Base-by-base conservation (phyloP, 441 rosid species). In the Gossypium davidsonii region DNA sequence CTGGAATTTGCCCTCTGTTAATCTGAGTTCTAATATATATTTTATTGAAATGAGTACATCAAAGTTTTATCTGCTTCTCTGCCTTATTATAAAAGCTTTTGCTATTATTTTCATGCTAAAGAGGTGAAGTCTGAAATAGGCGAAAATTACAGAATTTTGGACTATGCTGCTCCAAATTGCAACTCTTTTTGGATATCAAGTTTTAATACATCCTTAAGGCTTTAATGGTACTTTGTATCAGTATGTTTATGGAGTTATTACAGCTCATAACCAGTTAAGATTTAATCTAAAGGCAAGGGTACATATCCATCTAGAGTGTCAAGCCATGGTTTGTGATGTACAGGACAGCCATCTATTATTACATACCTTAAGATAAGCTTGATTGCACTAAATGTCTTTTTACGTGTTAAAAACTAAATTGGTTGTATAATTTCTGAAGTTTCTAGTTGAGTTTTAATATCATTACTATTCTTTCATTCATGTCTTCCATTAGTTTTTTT, bases 1-100 rank as follows among this genome's bases (percentile, higher is more conserved):
- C 42, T 52, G 74, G 73, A 64, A 31, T 57, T 31, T 62, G 53
- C 70, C 26, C 44, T 48, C 28, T 78, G 73, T 75, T 72, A 67
- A 78, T 74, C 59, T 48, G 37, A 76, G 64, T 52, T 71, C 31
- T 39, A 17, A 15, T 17, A 44, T 14, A 64, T 25, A 76, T 72
- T 72, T 73, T 57, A 42, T 37, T 20, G 34, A 55, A 55, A 55
- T 25, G 46, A 15, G 21, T 46, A 23, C 56, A 21, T 66, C 12
- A 46, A 21, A 12, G 20, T 46, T 66, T 46, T 44, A 21, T 65
- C 37, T 65, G 11, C 55, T 44, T 21, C 34, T 44, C 5, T 65
- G 55, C 31, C 6, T n/a, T 66, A 10, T 34, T 31, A 61, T 15
- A 31, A 61, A 7, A 8, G 21, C 66, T 34, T 62, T 62, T 60